Base-by-base conservation (phyloP, 345 rosid species). In the Xanthoceras sorbifolium region DNA sequence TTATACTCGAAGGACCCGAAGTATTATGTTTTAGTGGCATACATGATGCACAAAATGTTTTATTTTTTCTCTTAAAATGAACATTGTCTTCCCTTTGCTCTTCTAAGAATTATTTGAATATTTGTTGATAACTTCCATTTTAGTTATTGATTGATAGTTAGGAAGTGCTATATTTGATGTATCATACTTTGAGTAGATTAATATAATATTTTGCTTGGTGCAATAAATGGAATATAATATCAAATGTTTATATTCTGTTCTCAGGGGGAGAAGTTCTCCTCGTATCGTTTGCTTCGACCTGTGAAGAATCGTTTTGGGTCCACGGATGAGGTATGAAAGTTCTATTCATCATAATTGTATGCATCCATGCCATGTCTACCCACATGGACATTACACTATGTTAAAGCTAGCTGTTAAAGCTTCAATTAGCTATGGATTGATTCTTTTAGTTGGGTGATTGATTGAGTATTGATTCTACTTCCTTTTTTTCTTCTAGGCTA, bases 241-340 rank as follows among this genome's bases (percentile, higher is more conserved):
- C 17, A 23, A n/a, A n/a, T n/a, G n/a, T 59, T 52, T 17, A 20
- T 38, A 38, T 70, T 38, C 29, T 54, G 32, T 46, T 72, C 69
- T 72, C 77, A 94, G 98, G 98, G 98, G 71, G 98, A 94, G 81
- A 94, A 93, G 81, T 83, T 78, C 78, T 88, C 94, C 22, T 74
- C 97, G 20, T 91, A 91, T 87, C 97, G 98, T 70, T 82, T 94
- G 86, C 98, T 94, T 85, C 91, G 98, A 78, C 84, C 98, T 17
- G 94, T 89, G 81, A 94, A 94, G 89, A 94, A 94, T 80, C 97
- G 98, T 52, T 94, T 89, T 82, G 98, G 98, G 62, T 93, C 95
- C 66, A 89, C 91, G 2, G 97, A 95, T 82, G 99, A 95, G 92
- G 98, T 94, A 72, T 77, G 84, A 55, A 23, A 14, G 50, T 57